Evolutionary conservation across 768 basidiomycete genomes (phyloP).

Genomic region (Trametopsis cervina): DNA sequence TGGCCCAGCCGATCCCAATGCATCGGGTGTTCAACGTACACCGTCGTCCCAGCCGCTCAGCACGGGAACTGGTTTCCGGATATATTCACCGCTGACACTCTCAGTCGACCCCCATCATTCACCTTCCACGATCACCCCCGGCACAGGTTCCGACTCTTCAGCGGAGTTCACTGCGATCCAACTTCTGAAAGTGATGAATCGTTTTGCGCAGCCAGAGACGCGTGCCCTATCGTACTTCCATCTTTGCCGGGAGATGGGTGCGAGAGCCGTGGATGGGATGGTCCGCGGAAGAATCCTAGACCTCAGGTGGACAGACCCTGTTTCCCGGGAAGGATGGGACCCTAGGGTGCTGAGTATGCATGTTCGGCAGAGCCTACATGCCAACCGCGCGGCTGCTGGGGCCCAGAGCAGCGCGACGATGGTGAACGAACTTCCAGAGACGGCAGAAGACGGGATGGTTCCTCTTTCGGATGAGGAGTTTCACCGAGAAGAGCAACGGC

Average conservation of each 20-base stretch:
- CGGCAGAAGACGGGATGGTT: constrained; percentile 41
- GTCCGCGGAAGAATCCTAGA: constrained; percentile 71
- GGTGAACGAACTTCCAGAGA: constrained; percentile 27
- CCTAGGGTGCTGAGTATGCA: constrained; percentile 17
- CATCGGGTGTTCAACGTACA: constrained; percentile 15
- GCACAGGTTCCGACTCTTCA: constrained; percentile 37
- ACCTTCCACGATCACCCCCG: constrained; percentile 14
- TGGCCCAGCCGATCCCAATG: neutral
- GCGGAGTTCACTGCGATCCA: constrained; percentile 76
- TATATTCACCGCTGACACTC: constrained; percentile 30
- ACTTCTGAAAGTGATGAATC: constrained; percentile 74
- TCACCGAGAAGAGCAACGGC: constrained; percentile 38
- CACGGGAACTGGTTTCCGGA: constrained; percentile 27
- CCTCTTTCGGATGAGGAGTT: constrained; percentile 36
- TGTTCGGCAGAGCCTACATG: constrained; percentile 17
- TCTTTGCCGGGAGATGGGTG: constrained; percentile 78
- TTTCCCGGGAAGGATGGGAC: constrained; percentile 47
- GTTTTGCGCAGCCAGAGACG: constrained; percentile 58
- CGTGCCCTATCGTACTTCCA: constrained; percentile 72
- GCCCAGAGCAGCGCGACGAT: constrained; percentile 35
- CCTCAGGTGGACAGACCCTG: constrained; percentile 68
- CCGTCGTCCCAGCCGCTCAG: constrained; percentile 15
- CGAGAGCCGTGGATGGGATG: constrained; percentile 80
- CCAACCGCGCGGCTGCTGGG: constrained; percentile 9
- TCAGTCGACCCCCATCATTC: constrained; percentile 20